phyloP scores from a whole-genome alignment of 805 yeast genomes.

The Candida montana region DNA sequence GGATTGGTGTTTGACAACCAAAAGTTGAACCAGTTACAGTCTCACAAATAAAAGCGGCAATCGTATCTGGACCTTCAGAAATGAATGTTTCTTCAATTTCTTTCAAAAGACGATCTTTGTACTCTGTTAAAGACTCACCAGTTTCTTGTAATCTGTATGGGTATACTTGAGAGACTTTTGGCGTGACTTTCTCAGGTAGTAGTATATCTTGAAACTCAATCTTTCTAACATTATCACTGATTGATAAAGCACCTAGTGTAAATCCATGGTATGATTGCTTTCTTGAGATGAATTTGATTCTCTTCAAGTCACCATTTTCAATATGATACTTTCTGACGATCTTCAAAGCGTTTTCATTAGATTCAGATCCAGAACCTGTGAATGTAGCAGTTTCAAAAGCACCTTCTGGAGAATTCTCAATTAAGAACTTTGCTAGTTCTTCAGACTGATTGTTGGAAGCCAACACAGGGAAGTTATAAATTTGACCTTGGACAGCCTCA shows the following conservation, averaged over 20 bases:
- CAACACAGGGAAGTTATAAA: constrained; percentile 33
- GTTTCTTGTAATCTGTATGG: constrained; percentile 26
- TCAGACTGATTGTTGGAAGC: constrained; percentile 35
- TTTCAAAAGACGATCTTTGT: constrained; percentile 32
- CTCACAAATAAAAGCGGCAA: constrained; percentile 40
- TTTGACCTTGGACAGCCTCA: constrained; percentile 31
- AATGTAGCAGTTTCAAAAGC: constrained; percentile 39
- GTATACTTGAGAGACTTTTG: constrained; percentile 24
- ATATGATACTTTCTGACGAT: constrained; percentile 44
- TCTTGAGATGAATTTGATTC: constrained; percentile 41
- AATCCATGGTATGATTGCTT: constrained; percentile 45
- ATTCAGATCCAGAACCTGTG: constrained; percentile 61
- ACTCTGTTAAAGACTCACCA: constrained; percentile 35
- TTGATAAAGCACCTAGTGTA: constrained; percentile 41
- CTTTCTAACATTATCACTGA: constrained; percentile 36
- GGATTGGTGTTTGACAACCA: constrained; percentile 38
- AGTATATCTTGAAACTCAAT: constrained; percentile 28
- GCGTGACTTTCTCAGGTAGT: constrained; percentile 21
- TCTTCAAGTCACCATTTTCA: constrained; percentile 37
- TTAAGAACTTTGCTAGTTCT: constrained; percentile 37
- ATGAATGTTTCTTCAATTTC: constrained; percentile 39
- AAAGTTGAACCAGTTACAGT: constrained; percentile 44
- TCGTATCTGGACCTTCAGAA: constrained; percentile 37
- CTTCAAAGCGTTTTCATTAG: constrained; percentile 60
- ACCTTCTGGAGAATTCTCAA: constrained; percentile 38